phyloP scores from a whole-genome alignment of 768 basidiomycete species.

The Mycena floridula region DNA sequence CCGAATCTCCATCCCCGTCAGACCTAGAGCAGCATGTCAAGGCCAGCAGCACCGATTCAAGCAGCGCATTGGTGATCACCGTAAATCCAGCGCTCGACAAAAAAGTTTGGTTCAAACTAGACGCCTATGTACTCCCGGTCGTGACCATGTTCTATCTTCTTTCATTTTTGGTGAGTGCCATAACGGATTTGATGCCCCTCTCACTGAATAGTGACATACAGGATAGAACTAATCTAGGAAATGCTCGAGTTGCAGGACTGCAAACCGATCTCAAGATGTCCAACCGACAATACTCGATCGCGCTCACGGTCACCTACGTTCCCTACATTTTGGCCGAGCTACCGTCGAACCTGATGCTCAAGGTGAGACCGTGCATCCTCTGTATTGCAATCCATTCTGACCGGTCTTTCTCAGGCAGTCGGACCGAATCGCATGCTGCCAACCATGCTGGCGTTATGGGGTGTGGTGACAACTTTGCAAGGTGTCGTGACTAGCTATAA shows the following conservation, averaged over 20 bases:
- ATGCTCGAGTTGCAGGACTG: slow-evolving; percentile 58
- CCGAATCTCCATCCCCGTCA: too few relatives aligned
- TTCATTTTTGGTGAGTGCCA: slow-evolving; percentile 26
- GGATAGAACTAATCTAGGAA: slow-evolving; percentile 53
- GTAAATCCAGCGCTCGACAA: slow-evolving; percentile 11
- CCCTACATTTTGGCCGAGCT: slow-evolving; percentile 56
- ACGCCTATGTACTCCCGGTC: slow-evolving; percentile 28
- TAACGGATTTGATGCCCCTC: not conserved
- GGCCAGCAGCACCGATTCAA: too few relatives aligned
- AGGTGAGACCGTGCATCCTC: slow-evolving; percentile 23
- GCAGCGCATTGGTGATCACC: too few relatives aligned
- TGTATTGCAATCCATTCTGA: too few relatives aligned
- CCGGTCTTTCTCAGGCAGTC: slow-evolving; percentile 30
- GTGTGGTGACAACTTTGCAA: slow-evolving; percentile 56
- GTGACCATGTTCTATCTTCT: slow-evolving; percentile 31
- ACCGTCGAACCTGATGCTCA: slow-evolving; percentile 50
- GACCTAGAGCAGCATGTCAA: too few relatives aligned
- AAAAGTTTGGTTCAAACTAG: slow-evolving; percentile 29
- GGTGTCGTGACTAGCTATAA: slow-evolving; percentile 43
- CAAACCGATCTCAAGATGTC: slow-evolving; percentile 47
- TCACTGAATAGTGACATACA: slow-evolving; percentile 9
- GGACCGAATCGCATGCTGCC: slow-evolving; percentile 56
- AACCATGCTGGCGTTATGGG: slow-evolving; percentile 59
- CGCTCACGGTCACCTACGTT: slow-evolving; percentile 41
- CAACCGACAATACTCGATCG: slow-evolving; percentile 42